Evolutionary conservation across 257 asterid genomes (phyloP).

Genomic region (Eucommia ulmoides): DNA sequence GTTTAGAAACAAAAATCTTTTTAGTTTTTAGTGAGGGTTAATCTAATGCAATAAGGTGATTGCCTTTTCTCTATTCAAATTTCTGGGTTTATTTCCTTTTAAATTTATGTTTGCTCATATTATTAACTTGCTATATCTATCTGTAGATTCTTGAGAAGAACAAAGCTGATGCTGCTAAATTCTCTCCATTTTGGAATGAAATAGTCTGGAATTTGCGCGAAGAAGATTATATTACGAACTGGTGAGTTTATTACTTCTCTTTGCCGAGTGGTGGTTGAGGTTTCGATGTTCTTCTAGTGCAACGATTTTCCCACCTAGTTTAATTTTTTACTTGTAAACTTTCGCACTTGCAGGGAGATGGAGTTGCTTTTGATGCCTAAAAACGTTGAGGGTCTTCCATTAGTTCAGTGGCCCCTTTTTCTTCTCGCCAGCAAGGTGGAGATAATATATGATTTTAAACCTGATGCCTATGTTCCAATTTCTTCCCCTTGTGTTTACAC

Average conservation of each 20-base stretch:
- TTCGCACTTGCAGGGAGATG: constrained; percentile 52
- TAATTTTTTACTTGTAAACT: too few species aligned
- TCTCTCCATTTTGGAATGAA: constrained; percentile 98
- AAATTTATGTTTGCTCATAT: too few species aligned
- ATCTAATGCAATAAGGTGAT: too few species aligned
- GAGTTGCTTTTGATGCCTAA: constrained; percentile 91
- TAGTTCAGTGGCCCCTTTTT: constrained; percentile 98
- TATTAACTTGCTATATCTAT: constrained; percentile 13
- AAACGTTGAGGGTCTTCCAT: constrained; percentile 49
- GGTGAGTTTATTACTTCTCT: too few species aligned
- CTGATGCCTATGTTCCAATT: too few species aligned
- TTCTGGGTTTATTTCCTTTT: too few species aligned
- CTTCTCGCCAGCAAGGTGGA: constrained; percentile 98
- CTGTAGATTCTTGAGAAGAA: constrained; percentile 48
- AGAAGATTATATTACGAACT: constrained; percentile 68
- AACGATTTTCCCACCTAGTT: background rate
- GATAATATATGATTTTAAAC: too few species aligned
- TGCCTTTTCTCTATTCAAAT: too few species aligned
- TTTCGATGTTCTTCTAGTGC: constrained; percentile 4
- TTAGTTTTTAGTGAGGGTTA: too few species aligned
- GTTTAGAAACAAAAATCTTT: too few species aligned
- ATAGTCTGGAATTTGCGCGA: constrained; percentile 78
- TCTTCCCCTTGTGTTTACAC: too few species aligned
- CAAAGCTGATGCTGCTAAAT: constrained; percentile 73
- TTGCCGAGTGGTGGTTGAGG: constrained; percentile 20